Evolutionary conservation across 495 filamentous ascomycete genomes (phyloP).

Genomic region (Penicillium coprophilum): DNA sequence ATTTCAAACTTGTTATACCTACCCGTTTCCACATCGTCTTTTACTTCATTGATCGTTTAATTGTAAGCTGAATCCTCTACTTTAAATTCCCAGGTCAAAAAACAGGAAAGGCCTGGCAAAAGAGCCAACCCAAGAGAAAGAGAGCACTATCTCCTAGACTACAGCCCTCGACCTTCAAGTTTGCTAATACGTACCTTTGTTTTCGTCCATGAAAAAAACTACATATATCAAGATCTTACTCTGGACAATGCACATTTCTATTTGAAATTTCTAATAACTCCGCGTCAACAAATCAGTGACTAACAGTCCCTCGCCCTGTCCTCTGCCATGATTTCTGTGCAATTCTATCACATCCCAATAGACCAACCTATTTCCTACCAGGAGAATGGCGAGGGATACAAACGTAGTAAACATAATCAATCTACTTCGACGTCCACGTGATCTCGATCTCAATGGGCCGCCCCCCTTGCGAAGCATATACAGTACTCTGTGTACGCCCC

Average conservation of each 20-base stretch:
- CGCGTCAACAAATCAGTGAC: background rate
- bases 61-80: too few relatives aligned
- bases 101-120: too few relatives aligned
- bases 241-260: background rate
- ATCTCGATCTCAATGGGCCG: conserved; percentile 44
- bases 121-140: too few relatives aligned
- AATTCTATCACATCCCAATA: background rate
- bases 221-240: background rate
- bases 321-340: background rate
- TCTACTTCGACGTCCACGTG: conserved; percentile 28
- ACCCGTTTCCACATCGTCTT: background rate
- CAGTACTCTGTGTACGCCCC: conserved; percentile 43
- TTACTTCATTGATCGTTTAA: background rate
- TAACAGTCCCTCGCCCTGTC: background rate
- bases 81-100: too few relatives aligned
- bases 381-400: background rate
- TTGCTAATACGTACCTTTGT: background rate
- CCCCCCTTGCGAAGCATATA: conserved; percentile 36
- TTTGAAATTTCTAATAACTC: background rate
- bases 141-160: background rate
- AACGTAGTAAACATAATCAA: background rate
- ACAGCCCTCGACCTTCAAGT: too few relatives aligned
- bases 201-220: background rate
- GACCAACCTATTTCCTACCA: background rate
- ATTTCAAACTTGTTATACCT: background rate